A percentile compares a stretch with the other conserved stretches of the same genome.
Conservation (phyloP, 2,329 filamentous ascomycete genomes). For the Cytospora schulzeri region DNA sequence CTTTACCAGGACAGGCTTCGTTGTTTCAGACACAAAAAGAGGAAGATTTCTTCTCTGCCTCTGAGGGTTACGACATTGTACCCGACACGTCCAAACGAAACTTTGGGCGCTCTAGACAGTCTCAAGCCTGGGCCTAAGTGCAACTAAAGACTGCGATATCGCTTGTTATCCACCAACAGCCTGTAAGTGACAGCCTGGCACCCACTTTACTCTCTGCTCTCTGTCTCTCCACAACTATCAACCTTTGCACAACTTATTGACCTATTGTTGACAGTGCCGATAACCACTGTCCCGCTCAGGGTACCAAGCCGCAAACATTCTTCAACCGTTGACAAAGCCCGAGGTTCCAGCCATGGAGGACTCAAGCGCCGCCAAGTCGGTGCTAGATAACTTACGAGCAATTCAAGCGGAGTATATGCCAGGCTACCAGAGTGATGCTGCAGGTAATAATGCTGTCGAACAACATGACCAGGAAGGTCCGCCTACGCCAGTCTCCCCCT, state of each 20-base stretch:
- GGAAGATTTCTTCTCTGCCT: constrained; percentile 23
- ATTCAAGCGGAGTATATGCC: constrained; percentile 23
- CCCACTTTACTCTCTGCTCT: too few species aligned
- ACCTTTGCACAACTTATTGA: not conserved
- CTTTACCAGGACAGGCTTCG: constrained; percentile 10
- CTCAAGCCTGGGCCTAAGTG: not conserved
- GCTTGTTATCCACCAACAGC: not conserved
- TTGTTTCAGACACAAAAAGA: constrained; percentile 20
- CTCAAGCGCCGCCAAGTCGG: constrained; percentile 12
- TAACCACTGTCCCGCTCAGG: not conserved
- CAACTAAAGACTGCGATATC: not conserved
- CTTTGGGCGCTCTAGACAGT: not conserved
- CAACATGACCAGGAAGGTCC: constrained; percentile 5
- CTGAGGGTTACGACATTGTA: constrained; percentile 23
- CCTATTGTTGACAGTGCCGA: not conserved
- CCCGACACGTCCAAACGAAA: constrained; percentile 17
- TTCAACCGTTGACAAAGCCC: not conserved
- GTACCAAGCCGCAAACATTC: not conserved
- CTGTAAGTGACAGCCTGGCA: not conserved
- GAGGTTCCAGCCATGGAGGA: constrained; percentile 15
- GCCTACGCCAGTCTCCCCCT: constrained; percentile 23
- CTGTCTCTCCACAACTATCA: not conserved
- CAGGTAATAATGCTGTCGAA: not conserved
- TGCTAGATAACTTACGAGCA: constrained; percentile 17
- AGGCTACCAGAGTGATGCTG: not conserved